Evolutionary conservation across 2,329 filamentous ascomycete species (phyloP).

Genomic region (Colletotrichum phormii): DNA sequence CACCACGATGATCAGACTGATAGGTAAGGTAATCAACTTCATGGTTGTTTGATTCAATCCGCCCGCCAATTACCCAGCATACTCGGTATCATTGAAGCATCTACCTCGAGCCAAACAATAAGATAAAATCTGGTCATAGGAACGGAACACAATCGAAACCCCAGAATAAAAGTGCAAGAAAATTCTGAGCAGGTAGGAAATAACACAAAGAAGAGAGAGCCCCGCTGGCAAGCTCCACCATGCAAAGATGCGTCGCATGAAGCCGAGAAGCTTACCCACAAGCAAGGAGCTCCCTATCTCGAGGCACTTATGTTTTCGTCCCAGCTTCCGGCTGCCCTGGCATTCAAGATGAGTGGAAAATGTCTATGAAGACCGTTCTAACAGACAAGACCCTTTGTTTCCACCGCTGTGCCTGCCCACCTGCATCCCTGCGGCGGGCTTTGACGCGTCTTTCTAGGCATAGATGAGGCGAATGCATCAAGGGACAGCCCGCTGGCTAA

Average conservation of each 20-base stretch:
- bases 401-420: not conserved
- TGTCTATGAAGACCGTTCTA: not conserved
- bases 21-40: too few relatives aligned
- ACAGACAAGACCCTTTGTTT: not conserved
- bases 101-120: not conserved
- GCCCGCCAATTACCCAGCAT: not conserved
- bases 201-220: not conserved
- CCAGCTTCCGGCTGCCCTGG: not conserved
- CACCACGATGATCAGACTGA: not conserved
- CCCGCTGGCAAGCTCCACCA: conserved; percentile 1
- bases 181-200: not conserved
- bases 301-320: not conserved
- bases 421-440: not conserved
- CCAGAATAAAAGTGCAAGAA: too few relatives aligned
- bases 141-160: not conserved
- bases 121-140: not conserved
- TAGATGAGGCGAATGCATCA: not conserved
- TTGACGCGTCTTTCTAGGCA: not conserved
- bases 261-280: not conserved
- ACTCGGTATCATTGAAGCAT: not conserved
- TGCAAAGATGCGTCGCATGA: conserved; percentile 2
- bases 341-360: not conserved
- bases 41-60: too few relatives aligned
- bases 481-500: not conserved
- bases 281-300: not conserved